A percentile compares a stretch with the other conserved stretches of the same genome.
Evolutionary conservation across 2,329 filamentous ascomycete species (phyloP).

Genomic region (Mycosphaerella sp.): DNA sequence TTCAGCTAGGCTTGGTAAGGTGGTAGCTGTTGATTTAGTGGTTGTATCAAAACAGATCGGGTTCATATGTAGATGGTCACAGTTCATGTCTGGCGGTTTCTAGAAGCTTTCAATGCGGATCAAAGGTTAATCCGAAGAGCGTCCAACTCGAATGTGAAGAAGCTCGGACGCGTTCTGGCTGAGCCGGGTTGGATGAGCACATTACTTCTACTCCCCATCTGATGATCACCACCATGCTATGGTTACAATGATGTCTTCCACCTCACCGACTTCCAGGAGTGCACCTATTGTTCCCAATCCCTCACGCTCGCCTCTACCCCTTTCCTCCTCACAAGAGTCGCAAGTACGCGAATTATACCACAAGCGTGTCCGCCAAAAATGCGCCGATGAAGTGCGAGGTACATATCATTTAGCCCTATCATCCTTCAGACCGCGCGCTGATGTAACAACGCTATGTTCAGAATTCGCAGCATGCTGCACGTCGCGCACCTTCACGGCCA

Average conservation of each 20-base stretch:
- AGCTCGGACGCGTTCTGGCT: not conserved
- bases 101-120: too few relatives aligned
- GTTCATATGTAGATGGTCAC: too few relatives aligned
- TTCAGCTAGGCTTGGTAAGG: too few relatives aligned
- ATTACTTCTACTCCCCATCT: not conserved
- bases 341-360: slow-evolving; percentile 78
- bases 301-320: slow-evolving; percentile 68
- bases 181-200: not conserved
- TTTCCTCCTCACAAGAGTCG: slow-evolving; percentile 73
- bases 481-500: slow-evolving; percentile 77
- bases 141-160: not conserved
- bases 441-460: slow-evolving; percentile 34
- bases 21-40: too few relatives aligned
- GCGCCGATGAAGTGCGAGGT: slow-evolving; percentile 53
- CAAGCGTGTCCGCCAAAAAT: slow-evolving; percentile 68
- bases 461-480: slow-evolving; percentile 88
- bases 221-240: slow-evolving; percentile 10
- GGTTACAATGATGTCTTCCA: slow-evolving; percentile 19
- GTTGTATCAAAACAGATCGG: too few relatives aligned
- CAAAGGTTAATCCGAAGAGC: too few relatives aligned
- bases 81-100: too few relatives aligned
- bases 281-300: slow-evolving; percentile 20
- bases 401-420: not conserved
- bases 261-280: slow-evolving; percentile 7
- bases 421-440: not conserved